A percentile compares a stretch with the other conserved stretches of the same genome.
Conservation (phyloP, 345 rosid species). For the Tarenaya hassleriana region DNA sequence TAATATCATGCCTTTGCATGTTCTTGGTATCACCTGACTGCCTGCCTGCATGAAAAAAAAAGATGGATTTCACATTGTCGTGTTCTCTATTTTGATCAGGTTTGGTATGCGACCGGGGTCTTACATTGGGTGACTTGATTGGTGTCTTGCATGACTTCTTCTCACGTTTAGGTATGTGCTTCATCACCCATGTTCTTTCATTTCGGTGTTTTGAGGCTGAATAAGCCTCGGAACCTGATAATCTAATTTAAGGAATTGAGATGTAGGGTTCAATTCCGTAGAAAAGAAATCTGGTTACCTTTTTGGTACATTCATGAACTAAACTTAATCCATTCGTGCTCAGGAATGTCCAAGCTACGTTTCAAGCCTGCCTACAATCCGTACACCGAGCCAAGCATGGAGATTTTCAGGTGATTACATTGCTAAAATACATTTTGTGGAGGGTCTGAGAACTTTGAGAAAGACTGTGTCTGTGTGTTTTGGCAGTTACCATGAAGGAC, state of each 20-base stretch:
- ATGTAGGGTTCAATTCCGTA: no score
- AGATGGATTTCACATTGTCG: neutral
- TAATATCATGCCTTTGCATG: no score
- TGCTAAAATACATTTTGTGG: neutral
- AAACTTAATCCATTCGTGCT: neutral
- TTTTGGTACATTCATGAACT: no score
- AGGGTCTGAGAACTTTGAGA: neutral
- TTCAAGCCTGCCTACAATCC: constrained; percentile 99
- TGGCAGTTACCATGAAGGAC: constrained; percentile 73
- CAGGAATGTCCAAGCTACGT: constrained; percentile 81
- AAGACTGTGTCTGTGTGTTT: constrained; percentile 5
- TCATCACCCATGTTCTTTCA: neutral
- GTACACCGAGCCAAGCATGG: constrained; percentile 97
- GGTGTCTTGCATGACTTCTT: constrained; percentile 86
- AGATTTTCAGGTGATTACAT: constrained; percentile 67
- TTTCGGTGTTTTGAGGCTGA: no score
- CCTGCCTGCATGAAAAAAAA: no score
- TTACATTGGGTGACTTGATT: constrained; percentile 84
- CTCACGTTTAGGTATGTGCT: constrained; percentile 63
- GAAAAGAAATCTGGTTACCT: no score
- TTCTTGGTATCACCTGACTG: no score
- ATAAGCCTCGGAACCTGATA: neutral
- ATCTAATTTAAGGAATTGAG: neutral
- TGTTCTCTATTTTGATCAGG: constrained; percentile 44
- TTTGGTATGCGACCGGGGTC: constrained; percentile 85